phyloP scores from a whole-genome alignment of 345 rosid genomes.

The Luvunga scandens region DNA sequence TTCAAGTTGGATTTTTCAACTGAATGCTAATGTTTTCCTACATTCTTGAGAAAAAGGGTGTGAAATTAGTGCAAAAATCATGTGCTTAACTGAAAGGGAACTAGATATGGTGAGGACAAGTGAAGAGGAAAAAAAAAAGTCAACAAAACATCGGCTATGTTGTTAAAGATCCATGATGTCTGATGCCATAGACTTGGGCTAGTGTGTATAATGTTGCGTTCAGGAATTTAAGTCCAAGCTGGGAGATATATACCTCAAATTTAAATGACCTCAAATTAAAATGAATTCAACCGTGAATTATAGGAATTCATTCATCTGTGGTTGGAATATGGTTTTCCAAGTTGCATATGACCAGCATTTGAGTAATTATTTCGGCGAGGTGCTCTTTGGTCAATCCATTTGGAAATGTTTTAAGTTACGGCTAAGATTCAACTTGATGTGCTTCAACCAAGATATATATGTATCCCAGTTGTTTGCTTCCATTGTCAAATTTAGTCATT shows the following conservation, averaged over 20 bases:
- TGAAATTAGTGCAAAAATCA: background rate
- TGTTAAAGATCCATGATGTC: background rate
- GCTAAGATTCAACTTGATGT: background rate
- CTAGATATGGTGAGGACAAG: background rate
- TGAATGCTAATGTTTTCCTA: background rate
- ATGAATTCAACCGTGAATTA: background rate
- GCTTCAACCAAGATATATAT: background rate
- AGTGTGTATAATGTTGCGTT: background rate
- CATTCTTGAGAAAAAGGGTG: background rate
- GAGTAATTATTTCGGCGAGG: background rate
- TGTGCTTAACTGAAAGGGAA: background rate
- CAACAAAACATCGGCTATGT: background rate
- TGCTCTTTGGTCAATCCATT: background rate
- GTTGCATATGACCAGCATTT: background rate
- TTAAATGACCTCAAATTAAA: background rate
- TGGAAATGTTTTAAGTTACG: background rate
- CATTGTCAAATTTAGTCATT: background rate
- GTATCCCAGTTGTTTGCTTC: background rate
- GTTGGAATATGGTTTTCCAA: background rate
- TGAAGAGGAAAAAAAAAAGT: background rate
- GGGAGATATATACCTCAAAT: background rate
- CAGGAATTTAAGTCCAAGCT: background rate
- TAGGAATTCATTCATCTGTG: background rate
- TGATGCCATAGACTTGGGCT: background rate
- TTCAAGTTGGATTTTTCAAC: background rate